Conservation (phyloP, 2,329 filamentous ascomycete genomes). For the Trichophyton benhamiae region DNA sequence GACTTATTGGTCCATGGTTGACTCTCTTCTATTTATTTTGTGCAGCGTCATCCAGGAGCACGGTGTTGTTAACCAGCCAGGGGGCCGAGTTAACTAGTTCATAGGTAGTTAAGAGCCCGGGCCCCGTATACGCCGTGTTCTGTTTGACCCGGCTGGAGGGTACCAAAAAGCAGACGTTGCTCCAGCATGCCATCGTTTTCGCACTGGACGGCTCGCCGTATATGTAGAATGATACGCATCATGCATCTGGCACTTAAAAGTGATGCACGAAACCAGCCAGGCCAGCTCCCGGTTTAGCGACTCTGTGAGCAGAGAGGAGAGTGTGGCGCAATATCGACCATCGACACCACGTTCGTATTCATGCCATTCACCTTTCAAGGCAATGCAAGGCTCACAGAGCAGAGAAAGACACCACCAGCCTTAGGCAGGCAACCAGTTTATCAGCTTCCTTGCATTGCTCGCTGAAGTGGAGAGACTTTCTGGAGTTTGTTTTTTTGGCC, state of each 20-base stretch:
- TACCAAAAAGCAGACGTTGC: neutral
- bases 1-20: neutral
- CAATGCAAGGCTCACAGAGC: neutral
- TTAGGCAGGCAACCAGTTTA: neutral
- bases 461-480: neutral
- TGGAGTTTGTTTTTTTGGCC: neutral
- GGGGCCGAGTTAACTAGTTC: neutral
- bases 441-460: neutral
- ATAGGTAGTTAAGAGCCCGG: too few relatives aligned
- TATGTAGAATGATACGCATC: conserved; percentile 1
- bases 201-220: neutral
- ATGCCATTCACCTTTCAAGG: neutral
- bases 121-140: neutral
- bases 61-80: too few relatives aligned
- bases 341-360: neutral
- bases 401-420: neutral
- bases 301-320: neutral
- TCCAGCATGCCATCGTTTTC: neutral
- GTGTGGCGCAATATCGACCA: neutral
- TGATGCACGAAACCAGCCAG: conserved; percentile 1
- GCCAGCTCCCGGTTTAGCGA: neutral
- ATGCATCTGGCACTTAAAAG: neutral
- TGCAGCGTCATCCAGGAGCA: too few relatives aligned
- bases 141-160: neutral
- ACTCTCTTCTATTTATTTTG: too few relatives aligned